A percentile compares a stretch with the other conserved stretches of the same genome.
phyloP scores from a whole-genome alignment of 2,329 filamentous ascomycete genomes.

The Claviceps humidiphila region DNA sequence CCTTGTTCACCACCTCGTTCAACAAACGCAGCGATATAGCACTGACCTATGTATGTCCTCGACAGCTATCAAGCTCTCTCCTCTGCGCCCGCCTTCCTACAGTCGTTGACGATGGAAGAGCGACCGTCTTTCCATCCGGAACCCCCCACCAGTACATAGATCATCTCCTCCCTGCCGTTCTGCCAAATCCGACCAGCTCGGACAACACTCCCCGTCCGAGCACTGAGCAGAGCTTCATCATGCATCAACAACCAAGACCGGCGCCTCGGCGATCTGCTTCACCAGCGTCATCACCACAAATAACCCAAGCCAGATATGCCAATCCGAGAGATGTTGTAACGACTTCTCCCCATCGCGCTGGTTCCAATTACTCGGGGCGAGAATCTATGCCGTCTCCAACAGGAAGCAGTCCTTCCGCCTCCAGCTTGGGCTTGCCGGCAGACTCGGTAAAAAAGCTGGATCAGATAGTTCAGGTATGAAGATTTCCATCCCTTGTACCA shows the following conservation, averaged over 20 bases:
- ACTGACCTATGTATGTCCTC: not conserved
- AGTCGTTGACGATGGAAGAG: constrained; percentile 6
- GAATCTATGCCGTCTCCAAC: constrained; percentile 35
- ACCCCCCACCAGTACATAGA: not conserved
- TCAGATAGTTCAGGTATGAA: constrained; percentile 73
- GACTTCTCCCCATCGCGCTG: constrained; percentile 28
- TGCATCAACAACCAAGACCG: constrained; percentile 84
- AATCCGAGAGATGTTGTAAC: constrained; percentile 52
- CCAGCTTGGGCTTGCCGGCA: constrained; percentile 41
- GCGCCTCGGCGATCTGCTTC: constrained; percentile 55
- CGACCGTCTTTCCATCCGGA: constrained; percentile 1
- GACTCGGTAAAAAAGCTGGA: constrained; percentile 72
- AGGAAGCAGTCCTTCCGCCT: constrained; percentile 27
- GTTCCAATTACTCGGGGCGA: constrained; percentile 28
- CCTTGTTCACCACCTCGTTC: not conserved
- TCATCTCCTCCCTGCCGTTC: not conserved
- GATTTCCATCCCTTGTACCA: not conserved
- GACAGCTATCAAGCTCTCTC: not conserved
- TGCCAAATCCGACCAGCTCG: not conserved
- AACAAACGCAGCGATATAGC: not conserved
- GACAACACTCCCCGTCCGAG: not conserved
- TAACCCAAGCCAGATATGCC: constrained; percentile 53
- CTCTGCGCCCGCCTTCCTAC: not conserved
- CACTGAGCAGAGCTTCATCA: constrained; percentile 22
- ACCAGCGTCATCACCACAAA: constrained; percentile 57